Evolutionary conservation across 305 asterid genomes (phyloP).

Genomic region (Fraxinus angustifolia): DNA sequence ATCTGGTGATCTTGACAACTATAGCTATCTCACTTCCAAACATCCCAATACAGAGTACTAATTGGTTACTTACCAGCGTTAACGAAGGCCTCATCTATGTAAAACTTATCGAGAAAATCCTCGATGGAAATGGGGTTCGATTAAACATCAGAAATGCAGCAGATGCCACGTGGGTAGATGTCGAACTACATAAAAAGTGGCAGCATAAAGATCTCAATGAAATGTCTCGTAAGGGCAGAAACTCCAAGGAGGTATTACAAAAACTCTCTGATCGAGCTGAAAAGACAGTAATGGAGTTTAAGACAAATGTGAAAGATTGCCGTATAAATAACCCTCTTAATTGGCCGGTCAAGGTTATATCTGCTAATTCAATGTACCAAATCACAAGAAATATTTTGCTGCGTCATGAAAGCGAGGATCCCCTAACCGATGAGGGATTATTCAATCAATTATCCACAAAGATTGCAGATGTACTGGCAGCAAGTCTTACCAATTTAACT

Average conservation of each 20-base stretch:
- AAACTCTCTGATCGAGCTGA: constrained; percentile 35
- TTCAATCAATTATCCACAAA: constrained; percentile 36
- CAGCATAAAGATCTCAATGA: constrained; percentile 38
- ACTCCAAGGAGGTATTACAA: constrained; percentile 34
- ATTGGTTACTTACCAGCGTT: constrained; percentile 31
- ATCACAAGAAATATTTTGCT: constrained; percentile 37
- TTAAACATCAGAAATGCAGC: constrained; percentile 39
- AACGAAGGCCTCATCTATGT: constrained; percentile 42
- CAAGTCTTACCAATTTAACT: constrained; percentile 47
- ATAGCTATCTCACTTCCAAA: constrained; percentile 48
- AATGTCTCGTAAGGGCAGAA: constrained; percentile 32
- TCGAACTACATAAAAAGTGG: constrained; percentile 44
- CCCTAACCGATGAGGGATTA: constrained; percentile 29
- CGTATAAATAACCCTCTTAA: constrained; percentile 34
- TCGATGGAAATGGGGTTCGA: constrained; percentile 29
- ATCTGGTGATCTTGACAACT: constrained; percentile 43
- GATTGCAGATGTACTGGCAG: constrained; percentile 52
- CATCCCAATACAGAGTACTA: constrained; percentile 26
- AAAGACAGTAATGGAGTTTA: constrained; percentile 30
- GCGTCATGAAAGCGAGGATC: constrained; percentile 21
- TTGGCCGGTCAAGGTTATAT: constrained; percentile 46
- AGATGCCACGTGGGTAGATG: constrained; percentile 41
- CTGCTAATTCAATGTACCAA: constrained; percentile 59
- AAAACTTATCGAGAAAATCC: constrained; percentile 36
- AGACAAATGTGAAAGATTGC: constrained; percentile 25